Evolutionary conservation across 106 monocot species (phyloP).

Genomic region (Acorus calamus): DNA sequence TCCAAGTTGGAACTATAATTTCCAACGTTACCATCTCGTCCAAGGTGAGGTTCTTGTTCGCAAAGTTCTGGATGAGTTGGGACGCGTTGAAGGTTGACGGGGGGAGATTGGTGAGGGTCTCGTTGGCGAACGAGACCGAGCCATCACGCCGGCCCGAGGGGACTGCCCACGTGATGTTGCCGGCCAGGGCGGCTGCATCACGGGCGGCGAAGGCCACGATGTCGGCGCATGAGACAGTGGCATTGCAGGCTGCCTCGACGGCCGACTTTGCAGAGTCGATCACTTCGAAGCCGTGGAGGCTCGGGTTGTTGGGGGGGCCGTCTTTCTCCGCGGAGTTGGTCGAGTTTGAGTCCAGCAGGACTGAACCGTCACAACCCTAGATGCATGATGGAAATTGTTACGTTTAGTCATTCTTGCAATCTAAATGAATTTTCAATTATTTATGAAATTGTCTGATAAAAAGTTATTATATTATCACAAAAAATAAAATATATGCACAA

Average conservation of each 20-base stretch:
- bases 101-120: slow-evolving; percentile 2
- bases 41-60: slow-evolving; percentile 8
- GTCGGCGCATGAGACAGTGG: slow-evolving; percentile 32
- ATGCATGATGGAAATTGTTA: no score
- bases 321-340: slow-evolving; percentile 28
- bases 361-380: slow-evolving; percentile 25
- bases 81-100: slow-evolving; percentile 6
- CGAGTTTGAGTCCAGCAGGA: slow-evolving; percentile 18
- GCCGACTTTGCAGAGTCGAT: slow-evolving; percentile 18
- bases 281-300: slow-evolving; percentile 20
- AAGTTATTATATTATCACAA: no score
- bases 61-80: slow-evolving; percentile 7
- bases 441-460: no score
- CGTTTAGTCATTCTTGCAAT: no score
- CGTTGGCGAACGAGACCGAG: slow-evolving; percentile 6
- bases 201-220: slow-evolving; percentile 30
- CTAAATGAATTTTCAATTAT: no score
- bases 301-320: slow-evolving; percentile 18
- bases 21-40: slow-evolving; percentile 1
- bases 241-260: slow-evolving; percentile 15
- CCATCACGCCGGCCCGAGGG: slow-evolving; percentile 23
- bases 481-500: no score
- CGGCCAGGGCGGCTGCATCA: slow-evolving; percentile 3
- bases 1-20: no score
- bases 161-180: slow-evolving; percentile 15